Percentiles rank a stretch among this genome's conserved stretches.
phyloP scores from a whole-genome alignment of 371 early-diverging fungal genomes.

The Dichotomocladium elegans region DNA sequence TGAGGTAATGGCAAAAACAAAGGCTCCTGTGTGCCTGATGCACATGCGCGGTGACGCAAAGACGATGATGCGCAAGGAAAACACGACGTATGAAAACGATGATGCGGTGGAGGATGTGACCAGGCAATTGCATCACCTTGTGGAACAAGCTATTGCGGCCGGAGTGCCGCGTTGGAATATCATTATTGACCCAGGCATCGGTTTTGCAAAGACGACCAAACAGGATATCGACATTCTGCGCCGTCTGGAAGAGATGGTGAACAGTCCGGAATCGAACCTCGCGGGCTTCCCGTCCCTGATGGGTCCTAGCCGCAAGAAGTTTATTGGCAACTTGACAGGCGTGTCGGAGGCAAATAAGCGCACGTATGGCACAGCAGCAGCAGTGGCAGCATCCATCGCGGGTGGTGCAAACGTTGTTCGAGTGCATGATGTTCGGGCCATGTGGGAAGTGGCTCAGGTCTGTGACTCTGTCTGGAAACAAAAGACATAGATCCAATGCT shows the following conservation, averaged over 20 bases:
- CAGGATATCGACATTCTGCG: slow-evolving; percentile 88
- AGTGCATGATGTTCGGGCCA: slow-evolving; percentile 93
- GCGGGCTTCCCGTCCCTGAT: slow-evolving; percentile 81
- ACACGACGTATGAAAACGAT: slow-evolving; percentile 60
- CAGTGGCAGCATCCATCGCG: slow-evolving; percentile 84
- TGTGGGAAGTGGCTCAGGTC: slow-evolving; percentile 83
- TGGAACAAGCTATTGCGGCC: slow-evolving; percentile 64
- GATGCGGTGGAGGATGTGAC: slow-evolving; percentile 77
- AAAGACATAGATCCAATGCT: not conserved
- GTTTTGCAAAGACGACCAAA: slow-evolving; percentile 88
- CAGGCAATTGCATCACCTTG: slow-evolving; percentile 58
- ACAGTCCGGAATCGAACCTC: slow-evolving; percentile 46
- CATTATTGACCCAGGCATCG: slow-evolving; percentile 94
- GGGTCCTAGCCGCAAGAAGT: slow-evolving; percentile 85
- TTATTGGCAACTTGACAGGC: slow-evolving; percentile 76
- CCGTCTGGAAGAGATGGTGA: slow-evolving; percentile 60
- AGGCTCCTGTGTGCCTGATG: slow-evolving; percentile 92
- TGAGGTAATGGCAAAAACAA: slow-evolving; percentile 66
- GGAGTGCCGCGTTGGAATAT: slow-evolving; percentile 96
- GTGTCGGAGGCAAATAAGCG: slow-evolving; percentile 71
- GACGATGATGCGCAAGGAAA: slow-evolving; percentile 81
- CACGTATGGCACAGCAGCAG: slow-evolving; percentile 92
- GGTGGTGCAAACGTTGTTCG: slow-evolving; percentile 85
- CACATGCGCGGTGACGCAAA: slow-evolving; percentile 94
- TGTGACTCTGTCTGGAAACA: slow-evolving; percentile 72